These are phyloP conservation scores for Helenozyma rhizophorensis DNA, from an alignment of 805 yeast genomes.

Conservation along the genomic window DNA sequence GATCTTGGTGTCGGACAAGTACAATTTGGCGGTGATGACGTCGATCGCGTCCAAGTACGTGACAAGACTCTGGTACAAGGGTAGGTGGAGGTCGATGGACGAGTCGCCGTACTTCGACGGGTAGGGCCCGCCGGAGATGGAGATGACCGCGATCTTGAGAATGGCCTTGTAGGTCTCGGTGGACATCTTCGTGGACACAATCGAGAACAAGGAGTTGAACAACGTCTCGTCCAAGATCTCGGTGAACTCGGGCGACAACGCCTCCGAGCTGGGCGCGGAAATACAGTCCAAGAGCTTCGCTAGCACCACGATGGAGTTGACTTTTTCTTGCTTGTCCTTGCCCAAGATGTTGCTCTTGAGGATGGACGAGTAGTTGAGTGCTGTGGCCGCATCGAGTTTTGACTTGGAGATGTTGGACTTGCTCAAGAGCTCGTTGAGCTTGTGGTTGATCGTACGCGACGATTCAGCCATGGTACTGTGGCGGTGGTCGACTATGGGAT, in stretches of 20 bases:
- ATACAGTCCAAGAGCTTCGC: constrained; percentile 47
- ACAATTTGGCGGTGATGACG: constrained; percentile 39
- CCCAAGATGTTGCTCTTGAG: constrained; percentile 42
- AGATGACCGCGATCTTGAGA: constrained; percentile 37
- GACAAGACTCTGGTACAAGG: constrained; percentile 33
- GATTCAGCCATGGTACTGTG: constrained; percentile 38
- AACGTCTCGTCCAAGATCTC: constrained; percentile 37
- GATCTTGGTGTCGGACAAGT: constrained; percentile 41
- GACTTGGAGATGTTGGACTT: constrained; percentile 26
- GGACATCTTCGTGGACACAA: constrained; percentile 39
- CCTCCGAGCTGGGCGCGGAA: constrained; percentile 29
- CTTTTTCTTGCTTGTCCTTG: constrained; percentile 45
- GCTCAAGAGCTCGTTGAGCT: constrained; percentile 39
- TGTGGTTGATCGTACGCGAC: constrained; percentile 40
- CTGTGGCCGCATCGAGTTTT: constrained; percentile 30
- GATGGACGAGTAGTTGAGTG: constrained; percentile 30
- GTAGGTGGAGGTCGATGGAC: constrained; percentile 30
- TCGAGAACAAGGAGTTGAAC: constrained; percentile 37
- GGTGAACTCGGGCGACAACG: constrained; percentile 31
- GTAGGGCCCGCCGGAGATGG: constrained; percentile 43
- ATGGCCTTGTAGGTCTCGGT: constrained; percentile 44
- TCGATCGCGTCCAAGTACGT: constrained; percentile 39
- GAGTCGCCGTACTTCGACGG: constrained; percentile 27
- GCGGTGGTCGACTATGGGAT: too few relatives aligned
- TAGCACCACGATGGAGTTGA: constrained; percentile 50